Percentiles rank a stretch among this genome's conserved stretches.
Conservation (phyloP, 805 yeast genomes). For the Trichomonascus vanleenenianus region DNA sequence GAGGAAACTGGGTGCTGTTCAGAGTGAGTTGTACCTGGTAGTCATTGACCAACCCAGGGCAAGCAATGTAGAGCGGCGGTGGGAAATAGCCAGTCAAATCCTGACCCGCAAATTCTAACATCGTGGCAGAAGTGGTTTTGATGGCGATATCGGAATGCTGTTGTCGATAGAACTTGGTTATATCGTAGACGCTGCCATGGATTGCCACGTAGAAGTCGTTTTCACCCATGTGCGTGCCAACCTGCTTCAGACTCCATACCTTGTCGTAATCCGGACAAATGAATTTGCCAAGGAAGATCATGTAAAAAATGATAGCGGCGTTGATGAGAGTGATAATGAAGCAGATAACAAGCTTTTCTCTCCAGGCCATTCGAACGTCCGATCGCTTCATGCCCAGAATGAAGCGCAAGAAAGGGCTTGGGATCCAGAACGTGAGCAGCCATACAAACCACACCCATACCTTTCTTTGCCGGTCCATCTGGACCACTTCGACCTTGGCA, state of each 20-base stretch:
- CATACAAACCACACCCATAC: slow-evolving; percentile 34
- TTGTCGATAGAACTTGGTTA: slow-evolving; percentile 31
- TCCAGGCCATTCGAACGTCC: slow-evolving; percentile 37
- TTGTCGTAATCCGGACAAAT: slow-evolving; percentile 35
- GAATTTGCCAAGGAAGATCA: slow-evolving; percentile 33
- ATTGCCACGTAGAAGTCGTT: slow-evolving; percentile 33
- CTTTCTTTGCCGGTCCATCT: slow-evolving; percentile 25
- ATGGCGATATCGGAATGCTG: slow-evolving; percentile 36
- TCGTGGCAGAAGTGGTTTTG: slow-evolving; percentile 25
- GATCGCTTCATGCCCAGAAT: slow-evolving; percentile 33
- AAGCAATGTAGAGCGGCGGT: slow-evolving; percentile 33
- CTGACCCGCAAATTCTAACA: slow-evolving; percentile 33
- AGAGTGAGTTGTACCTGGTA: slow-evolving; percentile 21
- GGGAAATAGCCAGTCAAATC: slow-evolving; percentile 35
- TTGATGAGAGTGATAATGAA: slow-evolving; percentile 30
- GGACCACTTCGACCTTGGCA: slow-evolving; percentile 23
- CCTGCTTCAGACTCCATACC: slow-evolving; percentile 33
- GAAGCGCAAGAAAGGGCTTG: slow-evolving; percentile 28
- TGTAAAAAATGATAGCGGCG: slow-evolving; percentile 33
- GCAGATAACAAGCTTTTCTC: slow-evolving; percentile 34
- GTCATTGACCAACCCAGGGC: slow-evolving; percentile 32
- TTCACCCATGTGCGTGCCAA: slow-evolving; percentile 30
- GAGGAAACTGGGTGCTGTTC: slow-evolving; percentile 26
- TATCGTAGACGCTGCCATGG: slow-evolving; percentile 34
- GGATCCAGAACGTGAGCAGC: slow-evolving; percentile 36